Evolutionary conservation across 805 yeast species (phyloP).

Genomic region (Saturnispora halmiae): DNA sequence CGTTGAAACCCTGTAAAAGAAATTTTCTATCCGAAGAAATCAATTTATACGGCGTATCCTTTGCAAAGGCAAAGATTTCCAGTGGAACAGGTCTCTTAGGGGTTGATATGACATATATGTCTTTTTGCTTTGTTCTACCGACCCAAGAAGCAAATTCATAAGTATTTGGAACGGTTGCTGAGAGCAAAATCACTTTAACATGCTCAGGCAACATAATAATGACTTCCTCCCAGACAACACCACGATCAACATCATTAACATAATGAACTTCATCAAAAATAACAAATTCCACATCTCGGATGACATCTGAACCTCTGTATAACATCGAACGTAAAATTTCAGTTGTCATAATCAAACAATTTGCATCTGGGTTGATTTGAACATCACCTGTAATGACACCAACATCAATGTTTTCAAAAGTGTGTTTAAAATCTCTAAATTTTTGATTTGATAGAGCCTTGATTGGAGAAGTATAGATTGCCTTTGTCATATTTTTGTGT

Average conservation of each 20-base stretch:
- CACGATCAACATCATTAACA: constrained; percentile 96
- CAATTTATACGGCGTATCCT: constrained; percentile 59
- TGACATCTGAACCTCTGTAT: constrained; percentile 93
- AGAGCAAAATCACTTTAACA: constrained; percentile 85
- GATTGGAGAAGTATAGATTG: constrained; percentile 93
- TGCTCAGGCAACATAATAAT: constrained; percentile 92
- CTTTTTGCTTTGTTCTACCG: constrained; percentile 92
- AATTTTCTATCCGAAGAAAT: constrained; percentile 70
- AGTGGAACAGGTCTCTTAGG: constrained; percentile 95
- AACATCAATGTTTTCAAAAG: constrained; percentile 81
- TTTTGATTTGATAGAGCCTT: constrained; percentile 93
- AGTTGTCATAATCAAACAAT: constrained; percentile 97
- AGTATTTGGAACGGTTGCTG: constrained; percentile 99
- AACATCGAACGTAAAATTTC: constrained; percentile 96
- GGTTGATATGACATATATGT: constrained; percentile 92
- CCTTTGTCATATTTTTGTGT: constrained; percentile 88
- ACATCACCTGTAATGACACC: constrained; percentile 99
- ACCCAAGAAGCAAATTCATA: constrained; percentile 98
- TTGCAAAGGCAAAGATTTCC: constrained; percentile 81
- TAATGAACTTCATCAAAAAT: constrained; percentile 97
- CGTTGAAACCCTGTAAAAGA: constrained; percentile 50
- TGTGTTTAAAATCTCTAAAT: constrained; percentile 87
- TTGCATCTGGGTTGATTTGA: constrained; percentile 96
- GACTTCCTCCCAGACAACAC: constrained; percentile 99
- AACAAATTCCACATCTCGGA: constrained; percentile 99